Evolutionary conservation across 257 asterid genomes (phyloP), one percentile per base, ranked within the genome.

Genomic region (Capsicum baccatum): DNA sequence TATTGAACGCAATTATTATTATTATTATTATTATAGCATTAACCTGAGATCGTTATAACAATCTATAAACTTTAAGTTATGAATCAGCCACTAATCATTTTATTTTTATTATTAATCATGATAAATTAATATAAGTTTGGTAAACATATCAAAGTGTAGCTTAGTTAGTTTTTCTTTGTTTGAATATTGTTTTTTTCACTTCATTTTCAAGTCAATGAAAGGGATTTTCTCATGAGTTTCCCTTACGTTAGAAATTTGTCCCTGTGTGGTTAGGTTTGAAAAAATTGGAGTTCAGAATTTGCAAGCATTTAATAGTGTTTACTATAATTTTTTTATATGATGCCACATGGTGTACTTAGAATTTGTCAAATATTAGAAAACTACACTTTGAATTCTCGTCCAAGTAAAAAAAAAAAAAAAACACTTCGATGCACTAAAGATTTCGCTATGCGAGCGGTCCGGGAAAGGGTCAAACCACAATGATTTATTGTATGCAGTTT

Each of bases 331-430:
- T 44, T 78, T 19, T 15, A 62, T 81, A 62, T 60, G 16, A 10
- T 62, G 84, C 84, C 84, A 81, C 76, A 66, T 66, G 59, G 58
- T 19, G 50, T 66, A 62, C 84, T 59, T 81, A 52, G 84, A 81
- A 62, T 59, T 62, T 81, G 76, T 62, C 84, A 60, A 60, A 62
- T 59, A 80, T 80, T 39, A 59, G 83, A 80, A 80, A 80, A 80
- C 3, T 11, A 3, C 42, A 13, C 55, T n/a, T 80, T 59, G 37
- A 58, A 35, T 80, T 12, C 37, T 56, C 39, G 73, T 2, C n/a
- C 8, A 57, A 80, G 71, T 13, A 6, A 57, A 52, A 78, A 7
- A 0, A 52, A 1, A 7, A 1, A 47, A 5, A 3, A 11, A 50
- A 3, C 9, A 6, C 0, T 8, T 39, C 44, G 44, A 2, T 39